These are phyloP conservation scores for Exophiala bonariae DNA, from an alignment of 2,329 filamentous ascomycete genomes.

Conservation along the genomic window DNA sequence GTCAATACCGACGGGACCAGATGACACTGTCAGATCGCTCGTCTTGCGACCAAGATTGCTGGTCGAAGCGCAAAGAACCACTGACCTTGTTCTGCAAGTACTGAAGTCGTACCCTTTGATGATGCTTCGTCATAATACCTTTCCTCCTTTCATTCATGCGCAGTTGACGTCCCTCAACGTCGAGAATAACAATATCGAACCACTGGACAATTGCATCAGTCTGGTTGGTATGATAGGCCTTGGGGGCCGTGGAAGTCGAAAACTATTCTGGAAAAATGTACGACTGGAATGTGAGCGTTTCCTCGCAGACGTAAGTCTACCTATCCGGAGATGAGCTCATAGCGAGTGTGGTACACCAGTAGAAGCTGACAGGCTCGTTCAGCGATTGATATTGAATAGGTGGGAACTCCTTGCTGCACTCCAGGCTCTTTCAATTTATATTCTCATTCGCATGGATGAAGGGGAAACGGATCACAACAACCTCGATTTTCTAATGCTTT, in stretches of 20 bases:
- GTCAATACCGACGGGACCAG: slow-evolving; percentile 31
- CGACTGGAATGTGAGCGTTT: slow-evolving; percentile 44
- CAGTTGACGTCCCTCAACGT: slow-evolving; percentile 27
- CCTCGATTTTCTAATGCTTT: slow-evolving; percentile 39
- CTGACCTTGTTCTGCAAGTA: slow-evolving; percentile 41
- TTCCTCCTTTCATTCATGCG: slow-evolving; percentile 48
- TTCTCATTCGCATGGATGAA: slow-evolving; percentile 44
- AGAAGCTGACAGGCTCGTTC: slow-evolving; percentile 15
- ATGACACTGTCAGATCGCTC: slow-evolving; percentile 29
- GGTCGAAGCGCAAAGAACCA: slow-evolving; percentile 33
- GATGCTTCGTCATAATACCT: slow-evolving; percentile 38
- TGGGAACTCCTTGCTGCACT: slow-evolving; percentile 44
- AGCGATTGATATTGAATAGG: slow-evolving; percentile 34
- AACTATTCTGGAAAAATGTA: slow-evolving; percentile 49
- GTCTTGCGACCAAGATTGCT: slow-evolving; percentile 29
- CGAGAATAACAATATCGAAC: slow-evolving; percentile 34
- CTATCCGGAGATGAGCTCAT: too few species aligned
- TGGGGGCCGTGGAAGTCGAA: slow-evolving; percentile 36
- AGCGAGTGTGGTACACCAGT: too few species aligned
- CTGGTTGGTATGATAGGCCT: slow-evolving; percentile 42
- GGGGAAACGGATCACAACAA: slow-evolving; percentile 47
- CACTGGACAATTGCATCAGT: slow-evolving; percentile 44
- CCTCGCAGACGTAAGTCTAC: slow-evolving; percentile 34
- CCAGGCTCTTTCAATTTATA: slow-evolving; percentile 48
- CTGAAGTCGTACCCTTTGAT: slow-evolving; percentile 45